Base-by-base conservation (phyloP, 1,284 basidiomycete species). In the Moniliophthora roreri region DNA sequence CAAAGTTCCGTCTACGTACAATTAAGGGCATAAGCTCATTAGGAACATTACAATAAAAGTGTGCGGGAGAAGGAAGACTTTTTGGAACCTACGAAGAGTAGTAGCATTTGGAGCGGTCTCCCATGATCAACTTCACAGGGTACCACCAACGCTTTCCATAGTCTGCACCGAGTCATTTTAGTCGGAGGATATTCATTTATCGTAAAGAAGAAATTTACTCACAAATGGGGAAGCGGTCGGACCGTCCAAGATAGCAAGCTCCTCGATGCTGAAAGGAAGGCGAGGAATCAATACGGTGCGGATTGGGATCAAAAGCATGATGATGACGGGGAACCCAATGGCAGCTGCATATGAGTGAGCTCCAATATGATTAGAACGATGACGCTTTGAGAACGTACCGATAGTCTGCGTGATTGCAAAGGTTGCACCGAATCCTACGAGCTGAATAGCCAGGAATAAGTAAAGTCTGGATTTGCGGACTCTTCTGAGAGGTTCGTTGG, bases 341-440 rank as follows among this genome's bases (percentile, higher is more conserved):
- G 91, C 90, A 49, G 89, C 92, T 89, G 51, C 21, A 50, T 36
- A 26, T 45, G 52, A 40, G n/a, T 16, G 52, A 53, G 34, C n/a
- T 50, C 40, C 26, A 52, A 51, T 32, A 39, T 42, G 21, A 50
- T 28, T 35, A 37, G 26, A 6, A 6, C 39, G 24, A 38, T 20
- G 28, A 23, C 24, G 18, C 18, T 9, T 36, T 21, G 9, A 7
- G 11, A 24, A 70, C 78, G 28, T 56, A 91, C 91, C 90, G 50
- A 92, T 88, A 0, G 94, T 98, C 67, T 97, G 94, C 0, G 92
- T 94, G 60, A 98, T 87, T 0, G 91, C 91, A 66, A 97, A 93
- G 0, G 94, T 95, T 5, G 88, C 86, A 0, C 88, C 94, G 61
- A 98, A 98, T 10, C 89, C 92, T 5, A 90, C 59, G 50, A 97